Evolutionary conservation across 78 protist genomes (phyloP), one percentile per base, ranked within the genome.

Genomic region (Salpingoeca rosetta): DNA sequence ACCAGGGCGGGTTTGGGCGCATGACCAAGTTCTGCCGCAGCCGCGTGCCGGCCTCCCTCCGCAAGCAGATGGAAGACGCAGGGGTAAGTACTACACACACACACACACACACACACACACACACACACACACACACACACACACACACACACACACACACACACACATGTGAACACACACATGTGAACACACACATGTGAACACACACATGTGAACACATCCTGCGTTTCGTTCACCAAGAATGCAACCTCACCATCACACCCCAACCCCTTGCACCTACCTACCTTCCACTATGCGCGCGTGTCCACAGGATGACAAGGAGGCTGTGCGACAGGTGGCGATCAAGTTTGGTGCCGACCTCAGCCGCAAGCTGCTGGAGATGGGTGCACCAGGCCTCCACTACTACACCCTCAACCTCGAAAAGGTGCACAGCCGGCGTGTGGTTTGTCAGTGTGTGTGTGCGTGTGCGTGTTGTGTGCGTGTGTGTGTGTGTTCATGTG

Each of bases 351-450:
- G 88, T 3, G 76, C 86, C 25, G 78, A 90, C 37, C 95, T 96
- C 84, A 38, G 84, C 84, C 82, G 41, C 27, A 74, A 89, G 57
- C 83, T 89, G 35, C 51, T 57, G 92, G 57, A 44, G 86, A 1
- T 38, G 17, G 90, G 90, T 41, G 65, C 39, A 7, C 84, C 86
- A 3, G 97, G 95, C 81, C 24, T 98, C 27, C 99, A 98, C 88
- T 93, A 97, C 44, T 98, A 98, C 92, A 96, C 98, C 0, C 86
- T 98, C 73, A 98, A 98, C 86, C 90, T 90, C 41, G 98, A 96
- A 79, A 44, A 88, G 37, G 84, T 88, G n/a, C n/a, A n/a, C n/a
- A n/a, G n/a, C n/a, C n/a, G n/a, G n/a, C n/a, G n/a, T n/a, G n/a
- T n/a, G n/a, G n/a, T n/a, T n/a, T n/a, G n/a, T n/a, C n/a, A n/a